Conservation (phyloP, 106 monocot species). For the Allium cepa region DNA sequence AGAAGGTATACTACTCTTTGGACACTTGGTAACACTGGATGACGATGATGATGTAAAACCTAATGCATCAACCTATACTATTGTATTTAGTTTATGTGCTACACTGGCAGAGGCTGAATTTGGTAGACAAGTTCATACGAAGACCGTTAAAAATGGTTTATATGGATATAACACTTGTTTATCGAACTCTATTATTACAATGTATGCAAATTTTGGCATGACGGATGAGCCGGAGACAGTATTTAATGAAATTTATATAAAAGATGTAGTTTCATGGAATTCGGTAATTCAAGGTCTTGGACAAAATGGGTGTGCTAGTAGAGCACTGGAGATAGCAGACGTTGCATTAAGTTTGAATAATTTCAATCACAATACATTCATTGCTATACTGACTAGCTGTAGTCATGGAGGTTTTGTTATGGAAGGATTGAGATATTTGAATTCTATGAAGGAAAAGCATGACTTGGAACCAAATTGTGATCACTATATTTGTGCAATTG, state of each 20-base stretch:
- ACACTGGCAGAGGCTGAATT: constrained; percentile 12
- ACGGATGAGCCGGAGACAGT: constrained; percentile 11
- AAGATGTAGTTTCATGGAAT: constrained; percentile 43
- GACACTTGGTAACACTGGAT: constrained; percentile 11
- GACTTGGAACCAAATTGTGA: constrained; percentile 23
- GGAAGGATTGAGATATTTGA: constrained; percentile 31
- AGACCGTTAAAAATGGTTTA: constrained; percentile 21
- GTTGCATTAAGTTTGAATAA: constrained; percentile 21
- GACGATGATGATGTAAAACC: constrained; percentile 7
- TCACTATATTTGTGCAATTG: constrained; percentile 32
- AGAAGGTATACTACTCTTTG: constrained; percentile 27
- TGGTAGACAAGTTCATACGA: constrained; percentile 28
- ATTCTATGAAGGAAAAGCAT: constrained; percentile 21
- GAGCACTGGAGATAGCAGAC: constrained; percentile 30
- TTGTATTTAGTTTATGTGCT: constrained; percentile 22
- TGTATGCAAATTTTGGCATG: constrained; percentile 33
- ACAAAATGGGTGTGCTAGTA: constrained; percentile 28
- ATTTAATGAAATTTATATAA: constrained; percentile 26
- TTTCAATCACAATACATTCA: constrained; percentile 33
- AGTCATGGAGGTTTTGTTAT: constrained; percentile 41
- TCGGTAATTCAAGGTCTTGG: constrained; percentile 40
- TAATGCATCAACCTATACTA: constrained; percentile 26
- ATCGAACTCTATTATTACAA: constrained; percentile 39
- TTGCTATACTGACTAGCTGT: constrained; percentile 42
- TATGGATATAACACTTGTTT: constrained; percentile 22